These are phyloP conservation scores for Albugo laibachii DNA, from an alignment of 352 stramenopile genomes.

Conservation along the genomic window DNA sequence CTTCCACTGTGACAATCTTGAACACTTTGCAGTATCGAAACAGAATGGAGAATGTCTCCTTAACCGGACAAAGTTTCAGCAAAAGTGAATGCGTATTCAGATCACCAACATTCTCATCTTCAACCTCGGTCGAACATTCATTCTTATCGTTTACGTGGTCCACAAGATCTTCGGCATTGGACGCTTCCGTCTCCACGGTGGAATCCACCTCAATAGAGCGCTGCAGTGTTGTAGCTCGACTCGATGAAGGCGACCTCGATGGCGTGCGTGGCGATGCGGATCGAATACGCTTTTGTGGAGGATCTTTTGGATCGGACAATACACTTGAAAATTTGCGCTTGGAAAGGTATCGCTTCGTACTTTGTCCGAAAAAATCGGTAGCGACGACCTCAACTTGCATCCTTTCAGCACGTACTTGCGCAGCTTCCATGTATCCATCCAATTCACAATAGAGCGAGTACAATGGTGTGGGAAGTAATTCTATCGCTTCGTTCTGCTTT, in stretches of 20 bases:
- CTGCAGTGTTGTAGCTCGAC: background rate
- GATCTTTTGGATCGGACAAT: background rate
- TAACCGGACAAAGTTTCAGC: no score
- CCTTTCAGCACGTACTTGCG: conserved; percentile 11
- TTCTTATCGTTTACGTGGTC: no score
- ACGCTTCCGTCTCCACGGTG: no score
- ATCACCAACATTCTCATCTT: no score
- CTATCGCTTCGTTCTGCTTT: conserved; percentile 20
- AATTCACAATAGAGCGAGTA: conserved; percentile 58
- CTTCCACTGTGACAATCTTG: conserved; percentile 31
- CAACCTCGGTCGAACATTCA: no score
- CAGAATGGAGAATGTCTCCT: conserved; percentile 18
- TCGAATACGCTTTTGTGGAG: background rate
- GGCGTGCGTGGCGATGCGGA: background rate
- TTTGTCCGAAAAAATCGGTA: conserved; percentile 2
- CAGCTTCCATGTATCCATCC: conserved; percentile 43
- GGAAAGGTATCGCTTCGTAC: background rate
- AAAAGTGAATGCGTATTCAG: no score
- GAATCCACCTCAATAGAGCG: background rate
- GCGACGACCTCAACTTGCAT: conserved; percentile 33
- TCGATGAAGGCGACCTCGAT: background rate
- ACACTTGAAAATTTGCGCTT: background rate
- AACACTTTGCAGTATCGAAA: conserved; percentile 41
- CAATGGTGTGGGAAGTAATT: conserved; percentile 26
- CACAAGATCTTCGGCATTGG: no score